Conservation (phyloP, 352 stramenopile genomes). For the Elongisporangium anandrum region DNA sequence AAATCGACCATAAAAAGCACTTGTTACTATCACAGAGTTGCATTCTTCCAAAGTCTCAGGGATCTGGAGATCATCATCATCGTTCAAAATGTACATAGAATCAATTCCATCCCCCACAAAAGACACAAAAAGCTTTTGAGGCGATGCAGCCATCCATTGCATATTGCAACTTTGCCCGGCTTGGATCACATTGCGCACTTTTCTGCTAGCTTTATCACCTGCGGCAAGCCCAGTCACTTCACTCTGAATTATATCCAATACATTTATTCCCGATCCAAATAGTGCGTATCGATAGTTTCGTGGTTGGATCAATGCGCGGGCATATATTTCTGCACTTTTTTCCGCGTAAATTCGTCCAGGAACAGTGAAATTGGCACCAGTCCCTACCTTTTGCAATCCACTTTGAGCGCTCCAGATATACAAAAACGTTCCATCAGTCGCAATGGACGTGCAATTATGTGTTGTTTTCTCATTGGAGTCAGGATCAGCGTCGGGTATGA, state of each 20-base stretch:
- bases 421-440: conserved; percentile 61
- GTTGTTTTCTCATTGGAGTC: conserved; percentile 6
- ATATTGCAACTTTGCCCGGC: neutral
- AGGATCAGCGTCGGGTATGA: conserved; percentile 12
- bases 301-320: neutral
- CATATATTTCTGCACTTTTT: conserved; percentile 2
- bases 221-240: neutral
- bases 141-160: neutral
- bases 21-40: neutral
- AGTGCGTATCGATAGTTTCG: neutral
- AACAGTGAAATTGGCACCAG: conserved; percentile 64
- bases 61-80: neutral
- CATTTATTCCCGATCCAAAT: neutral
- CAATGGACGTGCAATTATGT: conserved; percentile 21
- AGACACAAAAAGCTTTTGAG: neutral
- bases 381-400: conserved; percentile 65
- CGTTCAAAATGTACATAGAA: neutral
- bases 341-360: conserved; percentile 60
- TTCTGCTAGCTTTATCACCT: neutral
- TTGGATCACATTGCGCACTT: neutral
- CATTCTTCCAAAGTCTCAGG: too few species aligned
- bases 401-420: conserved; percentile 47
- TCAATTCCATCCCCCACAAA: neutral
- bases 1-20: neutral
- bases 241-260: neutral